Base-by-base conservation (phyloP, 169 alveolate genomes). In the Plasmodium vinckei region DNA sequence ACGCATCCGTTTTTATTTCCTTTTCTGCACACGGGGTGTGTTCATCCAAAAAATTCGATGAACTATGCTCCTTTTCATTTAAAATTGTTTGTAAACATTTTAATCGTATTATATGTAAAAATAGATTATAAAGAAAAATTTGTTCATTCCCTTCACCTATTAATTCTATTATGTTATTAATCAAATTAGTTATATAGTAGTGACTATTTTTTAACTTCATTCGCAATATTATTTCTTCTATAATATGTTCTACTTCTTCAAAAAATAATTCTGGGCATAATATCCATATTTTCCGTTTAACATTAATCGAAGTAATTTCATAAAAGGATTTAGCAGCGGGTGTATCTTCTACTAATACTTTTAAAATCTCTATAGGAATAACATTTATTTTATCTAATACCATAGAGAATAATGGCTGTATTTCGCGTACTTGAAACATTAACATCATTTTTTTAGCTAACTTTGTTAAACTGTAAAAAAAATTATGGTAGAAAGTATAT, bases 391-490 rank as follows among this genome's bases (percentile, higher is more conserved):
- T 87, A 70, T 87, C 94, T 19, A 94, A 87, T 10, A 94, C 77
- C 25, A 79, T 70, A 42, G 92, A 87, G 13, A 94, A 77, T 42
- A 94, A 56, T 17, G 96, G 95, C 65, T 94, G 96, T 47, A 94
- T 91, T 87, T 94, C 92, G 1, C 95, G 79, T 47, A 94, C 96
- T 82, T 94, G 95, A 65, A 94, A 92, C 95, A 94, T 94, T 3
- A 86, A 57, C 17, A 82, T 89, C 96, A 94, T 94, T 65, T 87
- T 92, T 87, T 87, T 92, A 9, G 94, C 95, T 27, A 94, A 75
- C 53, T 68, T 64, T 12, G 54, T 70, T 53, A 86, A 72, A 15
- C 91, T 86, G 63, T 27, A 23, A 64, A 21, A 17, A 64, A 60
- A 27, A 65, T 9, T 60, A 33, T 17, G 12, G 0, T 5, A 27